A percentile compares a stretch with the other conserved stretches of the same genome.
These are phyloP conservation scores for Globisporangium heterothallicum DNA, from an alignment of 352 stramenopile species.

Conservation along the genomic window DNA sequence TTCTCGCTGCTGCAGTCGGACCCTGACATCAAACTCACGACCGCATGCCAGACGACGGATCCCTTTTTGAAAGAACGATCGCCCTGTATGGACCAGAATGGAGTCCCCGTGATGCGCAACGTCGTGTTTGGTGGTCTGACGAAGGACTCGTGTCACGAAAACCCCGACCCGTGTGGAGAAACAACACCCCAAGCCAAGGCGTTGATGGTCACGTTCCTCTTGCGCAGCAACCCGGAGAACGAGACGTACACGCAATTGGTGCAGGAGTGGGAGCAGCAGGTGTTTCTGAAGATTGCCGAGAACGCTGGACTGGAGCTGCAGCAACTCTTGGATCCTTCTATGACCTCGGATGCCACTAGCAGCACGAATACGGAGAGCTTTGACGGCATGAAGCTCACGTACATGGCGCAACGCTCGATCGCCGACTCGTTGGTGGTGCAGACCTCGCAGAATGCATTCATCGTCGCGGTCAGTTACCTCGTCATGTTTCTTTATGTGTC, in stretches of 20 bases:
- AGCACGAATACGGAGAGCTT: constrained; percentile 4
- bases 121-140: constrained; percentile 83
- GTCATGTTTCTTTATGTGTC: constrained; percentile 91
- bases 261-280: constrained; percentile 75
- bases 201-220: constrained; percentile 86
- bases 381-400: constrained; percentile 67
- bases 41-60: constrained; percentile 79
- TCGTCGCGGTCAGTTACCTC: constrained; percentile 83
- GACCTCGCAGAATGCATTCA: constrained; percentile 84
- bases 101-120: constrained; percentile 84
- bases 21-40: constrained; percentile 82
- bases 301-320: background rate
- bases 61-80: constrained; percentile 36
- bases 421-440: constrained; percentile 82
- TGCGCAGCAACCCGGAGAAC: constrained; percentile 73
- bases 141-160: constrained; percentile 58
- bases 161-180: constrained; percentile 83
- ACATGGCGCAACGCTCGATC: constrained; percentile 85
- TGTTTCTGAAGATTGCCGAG: constrained; percentile 52
- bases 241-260: constrained; percentile 67
- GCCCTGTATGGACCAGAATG: constrained; percentile 87
- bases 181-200: constrained; percentile 64
- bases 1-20: constrained; percentile 50
- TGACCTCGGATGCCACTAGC: background rate
- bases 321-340: background rate